These are phyloP conservation scores for Penicillium frequentans DNA, from an alignment of 2,329 filamentous ascomycete species.

Conservation along the genomic window DNA sequence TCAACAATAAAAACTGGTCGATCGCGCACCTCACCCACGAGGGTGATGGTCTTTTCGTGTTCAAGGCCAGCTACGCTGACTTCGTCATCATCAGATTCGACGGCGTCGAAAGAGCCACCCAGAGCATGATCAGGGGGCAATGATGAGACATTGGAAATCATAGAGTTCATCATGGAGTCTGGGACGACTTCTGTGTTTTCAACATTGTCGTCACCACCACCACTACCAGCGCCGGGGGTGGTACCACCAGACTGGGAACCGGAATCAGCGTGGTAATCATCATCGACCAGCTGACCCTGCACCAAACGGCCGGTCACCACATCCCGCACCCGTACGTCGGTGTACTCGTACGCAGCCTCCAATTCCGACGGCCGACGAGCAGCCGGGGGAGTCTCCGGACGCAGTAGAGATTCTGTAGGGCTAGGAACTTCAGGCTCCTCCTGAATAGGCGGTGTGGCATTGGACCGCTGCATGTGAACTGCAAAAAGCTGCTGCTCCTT, in stretches of 20 bases:
- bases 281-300: constrained; percentile 92
- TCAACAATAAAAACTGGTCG: constrained; percentile 92
- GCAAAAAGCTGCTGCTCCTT: constrained; percentile 31
- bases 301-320: constrained; percentile 89
- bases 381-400: constrained; percentile 37
- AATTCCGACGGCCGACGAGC: constrained; percentile 46
- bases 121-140: constrained; percentile 69
- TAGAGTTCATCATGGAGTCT: constrained; percentile 81
- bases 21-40: constrained; percentile 92
- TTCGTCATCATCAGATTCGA: constrained; percentile 91
- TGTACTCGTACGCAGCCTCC: constrained; percentile 58
- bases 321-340: constrained; percentile 79
- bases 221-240: constrained; percentile 47
- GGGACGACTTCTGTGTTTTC: constrained; percentile 58
- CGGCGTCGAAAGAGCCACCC: constrained; percentile 81
- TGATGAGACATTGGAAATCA: constrained; percentile 78
- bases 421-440: constrained; percentile 23
- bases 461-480: constrained; percentile 24
- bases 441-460: constrained; percentile 15
- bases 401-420: constrained; percentile 16
- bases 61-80: constrained; percentile 58
- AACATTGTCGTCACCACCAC: constrained; percentile 47
- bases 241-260: constrained; percentile 57
- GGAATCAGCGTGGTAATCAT: constrained; percentile 80
- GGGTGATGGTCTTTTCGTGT: constrained; percentile 90